Evolutionary conservation across 805 yeast genomes (phyloP), one percentile per base, ranked within the genome.

Genomic region (Wickerhamiella spandovensis): DNA sequence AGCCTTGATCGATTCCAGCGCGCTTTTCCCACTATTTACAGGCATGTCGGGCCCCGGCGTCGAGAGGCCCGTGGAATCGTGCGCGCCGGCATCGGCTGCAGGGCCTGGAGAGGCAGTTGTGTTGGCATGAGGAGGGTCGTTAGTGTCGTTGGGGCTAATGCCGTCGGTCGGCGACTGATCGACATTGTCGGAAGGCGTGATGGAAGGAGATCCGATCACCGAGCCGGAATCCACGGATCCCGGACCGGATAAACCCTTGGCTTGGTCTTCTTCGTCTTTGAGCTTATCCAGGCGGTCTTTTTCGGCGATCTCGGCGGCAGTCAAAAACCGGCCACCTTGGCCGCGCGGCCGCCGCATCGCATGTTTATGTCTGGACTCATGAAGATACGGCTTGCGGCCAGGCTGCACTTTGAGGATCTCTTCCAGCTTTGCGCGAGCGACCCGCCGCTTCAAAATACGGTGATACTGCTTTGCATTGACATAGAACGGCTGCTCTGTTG

Each of bases 341-440:
- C 99, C 99, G 59, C 99, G 78, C 15, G 98, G 97, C 64, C 99
- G 77, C 63, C 97, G 77, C 98, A 92, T 92, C 2, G 99, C 99
- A 65, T 92, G 99, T 64, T 92, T 90, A 65, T 92, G 99, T 60
- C 99, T 76, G 18, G 96, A 86, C 67, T 92, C 98, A 64, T 92
- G 99, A 47, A 92, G 67, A 66, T 94, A 90, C 12, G 97, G 97
- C 63, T 83, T 82, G 59, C 97, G 78, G 17, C 94, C 94, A 55
- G 95, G 76, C 17, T 92, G 89, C 4, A 84, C 84, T 61, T 86
- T 83, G 55, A 90, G 73, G 43, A 80, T 78, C 62, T 92, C 97
- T 62, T 92, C 97, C 39, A 92, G 73, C 64, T 81, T 84, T 5
- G 97, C 97, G 48, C 98, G 73, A 0, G 98, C 97, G 43, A 88